Conservation (phyloP, 1,139 yeast species). For the Wickerhamomyces sp. region DNA sequence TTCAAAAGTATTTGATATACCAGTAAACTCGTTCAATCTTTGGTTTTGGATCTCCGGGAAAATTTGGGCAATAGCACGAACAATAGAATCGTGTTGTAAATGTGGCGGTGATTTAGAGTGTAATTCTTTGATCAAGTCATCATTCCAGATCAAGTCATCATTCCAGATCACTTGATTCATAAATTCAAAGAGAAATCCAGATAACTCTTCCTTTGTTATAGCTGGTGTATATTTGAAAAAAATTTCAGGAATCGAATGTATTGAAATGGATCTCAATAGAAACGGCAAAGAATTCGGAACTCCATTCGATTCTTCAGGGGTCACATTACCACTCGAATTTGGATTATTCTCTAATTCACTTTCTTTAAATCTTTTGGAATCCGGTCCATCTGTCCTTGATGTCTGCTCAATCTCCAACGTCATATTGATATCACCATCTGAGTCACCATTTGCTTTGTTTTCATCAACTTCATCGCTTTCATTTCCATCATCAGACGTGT, state of each 20-base stretch:
- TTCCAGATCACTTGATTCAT: conserved; percentile 42
- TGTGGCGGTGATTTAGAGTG: conserved; percentile 3
- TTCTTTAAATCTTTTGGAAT: conserved; percentile 12
- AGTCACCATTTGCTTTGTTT: conserved; percentile 7
- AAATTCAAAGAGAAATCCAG: conserved; percentile 27
- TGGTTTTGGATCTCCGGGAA: conserved; percentile 24
- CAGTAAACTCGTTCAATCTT: conserved; percentile 16
- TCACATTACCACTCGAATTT: conserved; percentile 5
- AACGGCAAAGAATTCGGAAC: conserved; percentile 55
- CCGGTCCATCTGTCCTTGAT: conserved; percentile 14
- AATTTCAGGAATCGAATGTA: conserved; percentile 50
- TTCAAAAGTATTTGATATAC: conserved; percentile 8
- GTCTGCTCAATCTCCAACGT: background rate
- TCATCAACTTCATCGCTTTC: conserved; percentile 19
- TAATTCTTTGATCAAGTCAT: conserved; percentile 17
- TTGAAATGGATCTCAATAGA: conserved; percentile 55
- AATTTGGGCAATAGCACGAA: conserved; percentile 22
- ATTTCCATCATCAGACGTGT: conserved; percentile 17
- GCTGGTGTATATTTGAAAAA: conserved; percentile 30
- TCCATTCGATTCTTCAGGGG: conserved; percentile 11
- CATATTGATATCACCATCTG: conserved; percentile 2
- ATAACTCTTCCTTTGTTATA: conserved; percentile 15
- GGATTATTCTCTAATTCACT: conserved; percentile 2
- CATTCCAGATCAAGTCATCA: conserved; percentile 27
- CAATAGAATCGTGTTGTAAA: conserved; percentile 16